These are phyloP conservation scores for Bruguiera parviflora DNA, from an alignment of 345 rosid species.

Conservation along the genomic window DNA sequence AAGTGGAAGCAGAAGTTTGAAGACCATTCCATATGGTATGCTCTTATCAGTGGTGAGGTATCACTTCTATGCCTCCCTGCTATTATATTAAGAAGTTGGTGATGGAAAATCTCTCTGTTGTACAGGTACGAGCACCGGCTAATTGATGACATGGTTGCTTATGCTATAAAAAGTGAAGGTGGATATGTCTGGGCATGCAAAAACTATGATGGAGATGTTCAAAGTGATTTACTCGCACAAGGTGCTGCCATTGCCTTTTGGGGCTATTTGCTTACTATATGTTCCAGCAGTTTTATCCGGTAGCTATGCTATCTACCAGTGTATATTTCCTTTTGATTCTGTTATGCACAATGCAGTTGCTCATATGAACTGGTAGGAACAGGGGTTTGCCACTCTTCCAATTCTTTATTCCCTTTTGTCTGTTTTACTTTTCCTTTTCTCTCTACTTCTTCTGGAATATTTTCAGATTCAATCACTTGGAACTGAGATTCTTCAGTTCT, in stretches of 20 bases:
- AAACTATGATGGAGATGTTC: slow-evolving; percentile 98
- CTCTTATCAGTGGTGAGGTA: slow-evolving; percentile 5
- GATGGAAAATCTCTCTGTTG: neutral
- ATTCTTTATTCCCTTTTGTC: too few species aligned
- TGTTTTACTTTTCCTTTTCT: too few species aligned
- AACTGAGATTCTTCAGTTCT: too few species aligned
- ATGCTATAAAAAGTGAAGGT: slow-evolving; percentile 90
- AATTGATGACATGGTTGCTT: slow-evolving; percentile 99
- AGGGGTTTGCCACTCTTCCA: neutral
- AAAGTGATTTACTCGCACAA: slow-evolving; percentile 98
- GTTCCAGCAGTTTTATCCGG: neutral
- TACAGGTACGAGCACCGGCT: slow-evolving; percentile 97
- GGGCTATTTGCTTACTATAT: neutral
- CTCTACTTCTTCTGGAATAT: too few species aligned
- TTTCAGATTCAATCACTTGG: too few species aligned
- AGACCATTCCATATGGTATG: slow-evolving; percentile 83
- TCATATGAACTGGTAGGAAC: too few species aligned
- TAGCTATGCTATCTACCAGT: too few species aligned
- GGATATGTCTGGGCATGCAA: slow-evolving; percentile 99
- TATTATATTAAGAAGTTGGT: slow-evolving; percentile 8
- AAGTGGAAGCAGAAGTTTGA: slow-evolving; percentile 93
- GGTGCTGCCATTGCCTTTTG: slow-evolving; percentile 35
- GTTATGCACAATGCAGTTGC: too few species aligned
- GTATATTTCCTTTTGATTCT: too few species aligned
- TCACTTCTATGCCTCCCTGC: neutral